A percentile compares a stretch with the other conserved stretches of the same genome.
Conservation (phyloP, 2,329 filamentous ascomycete genomes). For the Exophiala dermatitidis region DNA sequence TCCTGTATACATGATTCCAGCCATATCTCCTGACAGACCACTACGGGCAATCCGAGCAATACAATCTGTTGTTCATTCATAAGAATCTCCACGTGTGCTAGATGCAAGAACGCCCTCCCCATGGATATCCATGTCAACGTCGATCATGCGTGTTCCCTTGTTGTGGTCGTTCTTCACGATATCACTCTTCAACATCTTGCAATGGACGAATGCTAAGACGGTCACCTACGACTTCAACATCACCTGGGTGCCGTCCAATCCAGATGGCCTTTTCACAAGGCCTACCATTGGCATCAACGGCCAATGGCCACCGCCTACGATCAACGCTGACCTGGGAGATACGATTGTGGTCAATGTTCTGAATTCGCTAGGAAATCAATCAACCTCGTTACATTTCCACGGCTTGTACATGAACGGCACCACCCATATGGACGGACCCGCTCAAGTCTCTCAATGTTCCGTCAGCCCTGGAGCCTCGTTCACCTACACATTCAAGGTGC, state of each 20-base stretch:
- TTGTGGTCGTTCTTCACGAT: too few relatives aligned
- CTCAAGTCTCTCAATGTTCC: slow-evolving; percentile 59
- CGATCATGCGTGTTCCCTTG: too few relatives aligned
- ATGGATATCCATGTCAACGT: too few relatives aligned
- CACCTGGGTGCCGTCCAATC: slow-evolving; percentile 49
- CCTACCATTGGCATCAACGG: slow-evolving; percentile 64
- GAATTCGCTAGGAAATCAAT: slow-evolving; percentile 59
- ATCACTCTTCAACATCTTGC: neutral
- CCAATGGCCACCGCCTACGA: slow-evolving; percentile 64
- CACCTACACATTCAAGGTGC: slow-evolving; percentile 59
- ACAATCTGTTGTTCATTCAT: too few relatives aligned
- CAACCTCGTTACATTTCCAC: slow-evolving; percentile 66
- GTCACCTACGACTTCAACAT: slow-evolving; percentile 45
- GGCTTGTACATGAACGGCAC: slow-evolving; percentile 71
- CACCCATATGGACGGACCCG: slow-evolving; percentile 65
- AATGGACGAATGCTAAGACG: neutral
- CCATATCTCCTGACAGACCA: too few relatives aligned
- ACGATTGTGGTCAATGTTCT: slow-evolving; percentile 59
- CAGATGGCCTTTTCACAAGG: slow-evolving; percentile 44
- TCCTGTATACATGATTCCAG: too few relatives aligned
- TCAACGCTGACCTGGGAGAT: slow-evolving; percentile 67
- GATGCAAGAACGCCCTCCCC: too few relatives aligned
- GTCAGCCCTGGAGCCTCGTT: slow-evolving; percentile 57
- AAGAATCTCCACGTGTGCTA: too few relatives aligned
- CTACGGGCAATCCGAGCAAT: too few relatives aligned